Evolutionary conservation across 768 basidiomycete genomes (phyloP).

Genomic region (Boletus tylopilopsis): DNA sequence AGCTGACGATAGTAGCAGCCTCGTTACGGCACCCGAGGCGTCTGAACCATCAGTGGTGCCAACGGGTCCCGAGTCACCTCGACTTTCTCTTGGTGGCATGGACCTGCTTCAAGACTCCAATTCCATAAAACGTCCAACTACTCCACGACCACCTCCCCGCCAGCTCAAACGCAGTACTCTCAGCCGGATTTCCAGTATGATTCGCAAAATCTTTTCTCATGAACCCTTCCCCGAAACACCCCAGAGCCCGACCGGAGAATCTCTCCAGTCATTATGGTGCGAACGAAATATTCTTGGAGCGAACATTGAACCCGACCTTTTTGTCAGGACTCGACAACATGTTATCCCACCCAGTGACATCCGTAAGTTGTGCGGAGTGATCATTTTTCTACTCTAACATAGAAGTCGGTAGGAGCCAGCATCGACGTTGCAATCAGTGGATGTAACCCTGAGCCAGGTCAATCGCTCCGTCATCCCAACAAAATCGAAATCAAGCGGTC

Average conservation of each 20-base stretch:
- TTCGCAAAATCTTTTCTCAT: neutral
- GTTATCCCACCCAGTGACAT: conserved; percentile 37
- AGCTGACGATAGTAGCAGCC: too few relatives aligned
- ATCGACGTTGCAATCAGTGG: neutral
- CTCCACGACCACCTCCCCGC: too few relatives aligned
- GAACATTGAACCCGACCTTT: too few relatives aligned
- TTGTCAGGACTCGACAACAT: neutral
- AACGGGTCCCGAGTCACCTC: neutral
- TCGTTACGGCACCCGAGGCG: neutral
- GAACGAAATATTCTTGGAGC: too few relatives aligned
- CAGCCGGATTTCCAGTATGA: neutral
- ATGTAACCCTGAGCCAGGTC: neutral
- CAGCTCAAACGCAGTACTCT: neutral
- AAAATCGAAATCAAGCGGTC: neutral
- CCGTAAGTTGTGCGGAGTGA: conserved; percentile 5
- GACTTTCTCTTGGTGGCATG: neutral
- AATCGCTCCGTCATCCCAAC: neutral
- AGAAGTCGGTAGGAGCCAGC: neutral
- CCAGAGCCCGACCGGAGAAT: too few relatives aligned
- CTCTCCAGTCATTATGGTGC: neutral
- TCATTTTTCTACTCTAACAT: neutral
- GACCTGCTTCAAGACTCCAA: neutral
- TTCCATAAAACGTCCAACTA: neutral
- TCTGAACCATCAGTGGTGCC: neutral
- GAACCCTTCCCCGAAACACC: too few relatives aligned